Evolutionary conservation across 179 eudicot species (phyloP).

Genomic region (Silene coronaria): DNA sequence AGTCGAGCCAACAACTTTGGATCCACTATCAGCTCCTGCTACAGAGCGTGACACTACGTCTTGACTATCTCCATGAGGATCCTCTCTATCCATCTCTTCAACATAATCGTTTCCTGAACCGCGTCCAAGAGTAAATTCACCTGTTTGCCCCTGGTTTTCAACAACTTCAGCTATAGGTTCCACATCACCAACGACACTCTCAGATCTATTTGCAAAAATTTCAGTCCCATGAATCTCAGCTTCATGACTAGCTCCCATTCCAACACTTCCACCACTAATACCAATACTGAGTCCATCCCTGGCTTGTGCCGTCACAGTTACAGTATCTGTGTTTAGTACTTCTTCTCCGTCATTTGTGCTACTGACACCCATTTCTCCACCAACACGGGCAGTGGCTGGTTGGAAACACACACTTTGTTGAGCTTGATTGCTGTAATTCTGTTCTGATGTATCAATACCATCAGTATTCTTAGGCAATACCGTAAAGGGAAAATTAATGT

Average conservation of each 20-base stretch:
- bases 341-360: constrained; percentile 91
- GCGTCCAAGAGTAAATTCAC: constrained; percentile 68
- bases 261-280: constrained; percentile 97
- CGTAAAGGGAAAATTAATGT: constrained; percentile 56
- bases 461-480: constrained; percentile 51
- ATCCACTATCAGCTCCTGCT: constrained; percentile 95
- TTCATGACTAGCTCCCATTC: constrained; percentile 99
- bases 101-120: constrained; percentile 74
- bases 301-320: constrained; percentile 62
- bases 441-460: constrained; percentile 66
- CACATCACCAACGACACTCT: constrained; percentile 86
- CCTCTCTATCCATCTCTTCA: constrained; percentile 75
- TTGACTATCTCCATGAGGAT: constrained; percentile 93
- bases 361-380: constrained; percentile 88
- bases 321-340: constrained; percentile 77
- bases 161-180: constrained; percentile 88
- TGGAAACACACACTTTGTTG: constrained; percentile 83
- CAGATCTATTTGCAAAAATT: constrained; percentile 70
- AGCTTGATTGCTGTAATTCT: constrained; percentile 82
- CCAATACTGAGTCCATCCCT: constrained; percentile 87
- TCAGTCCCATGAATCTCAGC: constrained; percentile 95
- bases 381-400: constrained; percentile 53
- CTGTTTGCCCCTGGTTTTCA: constrained; percentile 96
- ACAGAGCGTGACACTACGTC: constrained; percentile 72
- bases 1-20: constrained; percentile 77